Evolutionary conservation across 257 asterid genomes (phyloP), one percentile per base, ranked within the genome.

Genomic region (Salvia hispanica): DNA sequence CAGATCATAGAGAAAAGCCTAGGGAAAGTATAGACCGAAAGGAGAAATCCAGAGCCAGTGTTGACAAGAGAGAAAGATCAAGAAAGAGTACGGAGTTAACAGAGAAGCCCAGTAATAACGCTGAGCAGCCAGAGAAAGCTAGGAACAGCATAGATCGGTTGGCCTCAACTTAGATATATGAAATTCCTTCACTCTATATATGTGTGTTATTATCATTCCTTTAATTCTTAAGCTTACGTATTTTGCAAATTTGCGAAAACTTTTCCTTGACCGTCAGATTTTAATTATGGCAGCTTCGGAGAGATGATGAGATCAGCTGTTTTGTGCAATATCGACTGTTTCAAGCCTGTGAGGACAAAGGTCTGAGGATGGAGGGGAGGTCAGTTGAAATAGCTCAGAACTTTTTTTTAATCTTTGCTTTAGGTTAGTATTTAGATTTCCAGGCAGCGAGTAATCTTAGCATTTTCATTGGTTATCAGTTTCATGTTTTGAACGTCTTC

Each of bases 141-240:
- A 79, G 99, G 83, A 93, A 90, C 81, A 93, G 97, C 85, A 90
- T 93, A 67, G 98, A 93, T 75, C 97, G 99, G 99, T 93, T 76
- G 80, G 95, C 64, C 77, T 82, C 75, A 63, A 76, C 61, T 76
- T 80, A 72, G 72, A 72, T 79, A 69, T 64, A 76, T 79, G 51
- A 67, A 59, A 65, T 48, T 65, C 72, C 46, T 76, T 36, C 58
- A 39, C 70, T 71, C 67, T 34, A 47, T 44, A 47, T 44, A 67
- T 66, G 63, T 70, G 33, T 15, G 67, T 36, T 66, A 40, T 25
- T 53, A 53, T 53, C 64, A 45, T 64, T 62, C 13, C 58, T 31
- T 55, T 44, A 34, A 46, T 66, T 55, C 68, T 72, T 64, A 45
- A 36, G 40, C 37, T 16, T 52, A 31, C 15, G 3, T 46, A 36